Conservation (phyloP, 2,329 filamentous ascomycete genomes). For the Bisporella sp. region DNA sequence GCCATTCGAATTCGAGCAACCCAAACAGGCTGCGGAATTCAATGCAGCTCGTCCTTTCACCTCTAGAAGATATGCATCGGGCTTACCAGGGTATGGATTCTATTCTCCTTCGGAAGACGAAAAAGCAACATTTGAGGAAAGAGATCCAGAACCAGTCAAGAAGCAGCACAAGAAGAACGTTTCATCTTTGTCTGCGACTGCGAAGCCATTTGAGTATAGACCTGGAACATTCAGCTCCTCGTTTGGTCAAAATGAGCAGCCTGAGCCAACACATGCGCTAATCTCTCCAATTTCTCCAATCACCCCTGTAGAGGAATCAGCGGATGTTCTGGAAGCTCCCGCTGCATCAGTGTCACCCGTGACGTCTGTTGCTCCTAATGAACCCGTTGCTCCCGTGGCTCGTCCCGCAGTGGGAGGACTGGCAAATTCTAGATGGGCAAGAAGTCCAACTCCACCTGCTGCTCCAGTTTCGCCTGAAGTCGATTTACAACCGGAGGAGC, state of each 20-base stretch:
- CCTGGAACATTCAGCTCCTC: constrained; percentile 21
- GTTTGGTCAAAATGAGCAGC: constrained; percentile 12
- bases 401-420: constrained; percentile 12
- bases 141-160: constrained; percentile 7
- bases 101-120: constrained; percentile 25
- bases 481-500: constrained; percentile 15
- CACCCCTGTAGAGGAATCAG: background rate
- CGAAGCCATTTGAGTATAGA: constrained; percentile 54
- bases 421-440: constrained; percentile 22
- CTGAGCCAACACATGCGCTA: constrained; percentile 3
- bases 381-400: constrained; percentile 4
- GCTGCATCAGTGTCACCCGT: background rate
- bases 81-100: constrained; percentile 20
- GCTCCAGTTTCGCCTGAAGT: constrained; percentile 3
- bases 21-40: constrained; percentile 31
- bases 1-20: constrained; percentile 53
- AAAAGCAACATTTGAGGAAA: constrained; percentile 1
- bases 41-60: constrained; percentile 27
- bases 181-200: constrained; percentile 57
- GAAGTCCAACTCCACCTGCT: constrained; percentile 22
- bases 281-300: background rate
- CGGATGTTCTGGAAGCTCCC: background rate
- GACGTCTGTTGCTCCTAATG: constrained; percentile 3
- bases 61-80: constrained; percentile 19
- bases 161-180: constrained; percentile 34